Base-by-base conservation (phyloP, 495 filamentous ascomycete species). In the Tuber borchii region DNA sequence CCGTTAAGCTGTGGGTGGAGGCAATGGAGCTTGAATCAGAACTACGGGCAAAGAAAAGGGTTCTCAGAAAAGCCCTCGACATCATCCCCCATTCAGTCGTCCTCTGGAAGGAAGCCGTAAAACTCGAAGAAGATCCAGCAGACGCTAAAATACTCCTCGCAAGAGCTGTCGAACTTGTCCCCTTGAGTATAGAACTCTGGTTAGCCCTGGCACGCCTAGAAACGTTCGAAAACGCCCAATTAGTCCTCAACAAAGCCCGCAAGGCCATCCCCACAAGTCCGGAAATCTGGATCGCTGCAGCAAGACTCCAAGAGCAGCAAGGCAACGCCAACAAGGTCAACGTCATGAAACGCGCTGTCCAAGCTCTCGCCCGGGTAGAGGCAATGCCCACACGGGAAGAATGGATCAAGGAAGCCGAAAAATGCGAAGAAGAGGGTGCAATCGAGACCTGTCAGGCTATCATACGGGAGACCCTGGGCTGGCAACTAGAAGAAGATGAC, bases 61-160 rank as follows among this genome's bases (percentile, higher is more conserved):
- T 99, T 22, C 87, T 97, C 43, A 87, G 93, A 75, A 91, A 93
- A 81, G 95, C 96, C 37, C 87, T 98, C 68, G 90, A 97, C 82
- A 90, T 94, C 79, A 92, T 96, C 71, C 94, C 92, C 3, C 91
- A 96, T 79, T 97, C 95, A 0, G 94, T 97, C 40, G 90, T 91
- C 43, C 88, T 99, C 45, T 99, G 95, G 95, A 98, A 97, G 83
- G 92, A 95, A 82, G 91, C 94, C n/a, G 94, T 98, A 68, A 98
- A 98, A 78, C 85, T 97, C 61, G 95, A 97, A 81, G 94, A 97
- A 74, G 91, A 95, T 79, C 89, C 91, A 1, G 91, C 90, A 10
- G 93, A 97, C 85, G 95, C 95, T 12, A 88, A 90, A 75, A 85
- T 98, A 44, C 87, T 99, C 56, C 88, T 98, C 31, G 93, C 93